These are phyloP conservation scores for Microcos paniculata DNA, from an alignment of 345 rosid genomes.

Conservation along the genomic window DNA sequence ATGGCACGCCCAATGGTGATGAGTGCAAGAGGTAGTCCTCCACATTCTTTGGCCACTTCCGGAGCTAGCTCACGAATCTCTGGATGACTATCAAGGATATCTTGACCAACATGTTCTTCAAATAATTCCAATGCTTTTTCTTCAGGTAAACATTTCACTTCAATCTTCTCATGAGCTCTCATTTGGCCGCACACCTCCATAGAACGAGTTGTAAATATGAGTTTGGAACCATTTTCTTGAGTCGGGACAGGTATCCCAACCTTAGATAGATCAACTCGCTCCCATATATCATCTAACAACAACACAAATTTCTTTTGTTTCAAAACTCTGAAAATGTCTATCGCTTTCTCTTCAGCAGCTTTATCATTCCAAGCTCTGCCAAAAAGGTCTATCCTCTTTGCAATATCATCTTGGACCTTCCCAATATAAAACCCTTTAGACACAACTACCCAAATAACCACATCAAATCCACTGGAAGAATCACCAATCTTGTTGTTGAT, in stretches of 20 bases:
- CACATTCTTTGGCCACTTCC: constrained; percentile 10
- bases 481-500: not conserved
- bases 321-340: constrained; percentile 26
- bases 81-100: constrained; percentile 9
- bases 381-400: constrained; percentile 27
- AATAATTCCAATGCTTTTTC: constrained; percentile 15
- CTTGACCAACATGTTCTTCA: not conserved
- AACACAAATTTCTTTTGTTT: constrained; percentile 32
- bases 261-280: constrained; percentile 36
- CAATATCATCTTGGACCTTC: constrained; percentile 37
- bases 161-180: not conserved
- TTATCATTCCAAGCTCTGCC: constrained; percentile 31
- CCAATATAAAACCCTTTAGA: constrained; percentile 33
- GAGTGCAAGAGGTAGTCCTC: constrained; percentile 32
- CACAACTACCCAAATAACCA: constrained; percentile 41
- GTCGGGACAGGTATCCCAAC: constrained; percentile 42
- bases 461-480: constrained; percentile 24
- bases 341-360: constrained; percentile 33
- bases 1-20: constrained; percentile 13
- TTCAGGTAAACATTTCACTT: not conserved
- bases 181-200: constrained; percentile 1
- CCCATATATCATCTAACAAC: constrained; percentile 47
- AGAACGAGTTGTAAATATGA: constrained; percentile 12
- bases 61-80: not conserved
- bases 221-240: constrained; percentile 14